Conservation (phyloP, 1,139 yeast species). For the Kodamaea plutei region DNA sequence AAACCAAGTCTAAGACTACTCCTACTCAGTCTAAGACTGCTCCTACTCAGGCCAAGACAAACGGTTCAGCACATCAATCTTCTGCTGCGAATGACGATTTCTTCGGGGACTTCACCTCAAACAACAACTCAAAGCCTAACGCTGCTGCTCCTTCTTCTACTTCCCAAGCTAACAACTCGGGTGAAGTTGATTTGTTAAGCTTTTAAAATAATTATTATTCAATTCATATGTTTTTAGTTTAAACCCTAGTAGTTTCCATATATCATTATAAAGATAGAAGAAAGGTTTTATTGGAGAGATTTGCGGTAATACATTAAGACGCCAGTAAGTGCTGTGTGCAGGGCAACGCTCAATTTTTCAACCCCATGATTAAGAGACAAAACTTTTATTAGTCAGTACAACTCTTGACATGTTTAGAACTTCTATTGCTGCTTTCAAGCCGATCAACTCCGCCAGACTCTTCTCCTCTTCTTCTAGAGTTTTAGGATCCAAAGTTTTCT, state of each 20-base stretch:
- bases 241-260: too few relatives aligned
- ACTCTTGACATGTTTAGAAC: conserved; percentile 11
- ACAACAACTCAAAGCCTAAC: conserved; percentile 6
- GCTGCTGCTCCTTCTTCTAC: conserved; percentile 9
- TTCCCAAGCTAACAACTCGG: conserved; percentile 9
- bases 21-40: conserved; percentile 10
- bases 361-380: too few relatives aligned
- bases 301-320: too few relatives aligned
- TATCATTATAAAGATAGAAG: too few relatives aligned
- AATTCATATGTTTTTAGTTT: conserved; percentile 4
- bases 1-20: conserved; percentile 34
- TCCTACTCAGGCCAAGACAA: conserved; percentile 9
- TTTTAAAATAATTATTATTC: conserved; percentile 28
- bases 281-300: too few relatives aligned
- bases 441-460: conserved; percentile 20
- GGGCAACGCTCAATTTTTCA: too few relatives aligned
- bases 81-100: conserved; percentile 17
- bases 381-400: not conserved
- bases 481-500: conserved; percentile 33
- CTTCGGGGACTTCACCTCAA: conserved; percentile 23
- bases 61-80: conserved; percentile 4
- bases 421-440: conserved; percentile 13
- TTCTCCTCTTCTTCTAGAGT: conserved; percentile 30
- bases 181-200: conserved; percentile 43
- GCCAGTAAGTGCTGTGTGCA: too few relatives aligned